These are phyloP conservation scores for Salix caprea DNA, from an alignment of 345 rosid genomes.

Conservation along the genomic window DNA sequence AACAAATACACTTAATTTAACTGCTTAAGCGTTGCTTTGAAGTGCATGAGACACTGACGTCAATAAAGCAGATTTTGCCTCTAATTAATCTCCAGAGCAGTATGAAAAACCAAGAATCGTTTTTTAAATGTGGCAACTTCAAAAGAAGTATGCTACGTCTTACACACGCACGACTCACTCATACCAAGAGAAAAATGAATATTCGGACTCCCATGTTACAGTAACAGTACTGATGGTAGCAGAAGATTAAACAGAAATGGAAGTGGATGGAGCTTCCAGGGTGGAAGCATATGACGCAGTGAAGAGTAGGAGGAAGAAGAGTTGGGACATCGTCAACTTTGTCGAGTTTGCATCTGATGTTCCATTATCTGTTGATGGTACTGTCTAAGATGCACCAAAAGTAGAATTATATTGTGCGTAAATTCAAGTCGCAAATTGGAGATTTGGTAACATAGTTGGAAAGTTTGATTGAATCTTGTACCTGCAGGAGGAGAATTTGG, in stretches of 20 bases:
- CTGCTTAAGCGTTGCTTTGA: no score
- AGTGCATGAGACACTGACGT: no score
- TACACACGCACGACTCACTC: no score
- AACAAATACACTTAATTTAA: not conserved
- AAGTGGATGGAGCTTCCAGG: not conserved
- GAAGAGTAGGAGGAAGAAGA: slow-evolving; percentile 16
- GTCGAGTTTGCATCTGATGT: slow-evolving; percentile 22
- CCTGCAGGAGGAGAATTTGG: slow-evolving; percentile 20
- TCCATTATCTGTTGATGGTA: slow-evolving; percentile 14
- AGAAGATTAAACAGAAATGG: not conserved
- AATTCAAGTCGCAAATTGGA: not conserved
- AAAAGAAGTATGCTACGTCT: not conserved
- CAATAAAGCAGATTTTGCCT: not conserved
- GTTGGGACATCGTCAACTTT: slow-evolving; percentile 13
- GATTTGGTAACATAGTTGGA: not conserved
- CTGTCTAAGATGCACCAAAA: slow-evolving; percentile 27
- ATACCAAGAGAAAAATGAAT: not conserved
- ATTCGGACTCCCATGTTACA: not conserved
- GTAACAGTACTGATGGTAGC: not conserved
- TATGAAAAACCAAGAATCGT: not conserved
- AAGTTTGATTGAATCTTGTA: not conserved
- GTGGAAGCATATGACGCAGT: not conserved
- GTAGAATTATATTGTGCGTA: not conserved
- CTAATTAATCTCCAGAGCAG: not conserved
- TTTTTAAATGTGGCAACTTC: no score